Evolutionary conservation across 768 basidiomycete species (phyloP).

Genomic region (Tulasnella sp.): DNA sequence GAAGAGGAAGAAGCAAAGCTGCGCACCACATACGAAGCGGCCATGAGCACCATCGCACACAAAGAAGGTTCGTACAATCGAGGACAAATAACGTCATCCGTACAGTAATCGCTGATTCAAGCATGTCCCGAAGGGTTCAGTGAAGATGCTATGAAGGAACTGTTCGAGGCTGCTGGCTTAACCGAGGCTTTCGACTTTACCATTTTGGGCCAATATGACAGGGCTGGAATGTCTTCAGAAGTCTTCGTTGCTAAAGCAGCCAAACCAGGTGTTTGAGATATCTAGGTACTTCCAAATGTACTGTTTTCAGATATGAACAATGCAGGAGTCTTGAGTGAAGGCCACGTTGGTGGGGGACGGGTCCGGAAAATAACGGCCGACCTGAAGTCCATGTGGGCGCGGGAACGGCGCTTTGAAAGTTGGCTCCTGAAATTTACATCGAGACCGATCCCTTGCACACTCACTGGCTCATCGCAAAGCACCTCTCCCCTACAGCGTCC

Average conservation of each 20-base stretch:
- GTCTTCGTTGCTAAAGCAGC: neutral
- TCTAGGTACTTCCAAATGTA: neutral
- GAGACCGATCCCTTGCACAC: neutral
- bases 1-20: conserved; percentile 10
- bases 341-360: neutral
- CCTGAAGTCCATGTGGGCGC: neutral
- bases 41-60: conserved; percentile 13
- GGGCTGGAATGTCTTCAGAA: neutral
- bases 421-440: conserved; percentile 16
- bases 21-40: conserved; percentile 54
- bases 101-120: neutral
- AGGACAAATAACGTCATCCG: neutral
- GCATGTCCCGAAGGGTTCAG: conserved; percentile 52
- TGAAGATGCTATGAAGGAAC: conserved; percentile 52
- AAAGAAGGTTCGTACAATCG: neutral
- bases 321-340: neutral
- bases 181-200: conserved; percentile 38
- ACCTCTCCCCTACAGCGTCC: neutral
- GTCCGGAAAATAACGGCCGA: conserved; percentile 3
- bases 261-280: neutral
- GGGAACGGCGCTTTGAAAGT: conserved; percentile 12
- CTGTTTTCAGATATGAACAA: neutral
- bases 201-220: conserved; percentile 5
- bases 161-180: conserved; percentile 61
- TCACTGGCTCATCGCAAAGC: neutral